phyloP scores from a whole-genome alignment of 2,329 filamentous ascomycete genomes.

The Leptographium galeiforme region DNA sequence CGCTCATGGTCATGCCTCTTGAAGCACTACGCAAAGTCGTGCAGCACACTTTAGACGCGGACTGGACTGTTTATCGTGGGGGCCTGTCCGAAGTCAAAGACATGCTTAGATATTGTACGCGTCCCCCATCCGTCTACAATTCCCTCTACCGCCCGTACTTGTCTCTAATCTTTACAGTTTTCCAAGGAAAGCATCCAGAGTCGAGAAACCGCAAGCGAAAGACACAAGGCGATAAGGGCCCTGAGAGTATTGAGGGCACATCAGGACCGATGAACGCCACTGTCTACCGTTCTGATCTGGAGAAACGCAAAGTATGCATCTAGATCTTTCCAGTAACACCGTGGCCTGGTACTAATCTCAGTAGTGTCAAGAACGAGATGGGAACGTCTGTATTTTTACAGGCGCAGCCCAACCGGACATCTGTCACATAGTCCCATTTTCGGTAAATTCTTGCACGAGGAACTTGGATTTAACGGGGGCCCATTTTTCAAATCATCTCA shows the following conservation, averaged over 20 bases:
- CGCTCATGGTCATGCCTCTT: not conserved
- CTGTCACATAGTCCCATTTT: not conserved
- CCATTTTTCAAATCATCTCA: not conserved
- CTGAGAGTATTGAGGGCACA: not conserved
- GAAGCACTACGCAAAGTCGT: not conserved
- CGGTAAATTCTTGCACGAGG: not conserved
- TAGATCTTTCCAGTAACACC: not conserved
- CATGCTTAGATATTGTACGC: not conserved
- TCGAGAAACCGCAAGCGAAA: not conserved
- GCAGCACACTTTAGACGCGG: not conserved
- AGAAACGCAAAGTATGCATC: not conserved
- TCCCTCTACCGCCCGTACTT: too few relatives aligned
- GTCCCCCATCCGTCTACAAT: not conserved
- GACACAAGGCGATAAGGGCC: not conserved
- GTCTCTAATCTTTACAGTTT: not conserved
- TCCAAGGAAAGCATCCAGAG: not conserved
- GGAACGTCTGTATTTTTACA: not conserved
- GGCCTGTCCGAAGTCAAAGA: not conserved
- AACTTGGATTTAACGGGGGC: not conserved
- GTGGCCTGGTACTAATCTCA: not conserved
- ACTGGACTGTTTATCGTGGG: too few relatives aligned
- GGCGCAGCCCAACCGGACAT: not conserved
- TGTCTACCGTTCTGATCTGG: not conserved
- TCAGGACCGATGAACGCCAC: not conserved
- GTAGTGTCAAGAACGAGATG: not conserved